A percentile compares a stretch with the other conserved stretches of the same genome.
phyloP scores from a whole-genome alignment of 441 rosid genomes.

The Eruca vesicaria region DNA sequence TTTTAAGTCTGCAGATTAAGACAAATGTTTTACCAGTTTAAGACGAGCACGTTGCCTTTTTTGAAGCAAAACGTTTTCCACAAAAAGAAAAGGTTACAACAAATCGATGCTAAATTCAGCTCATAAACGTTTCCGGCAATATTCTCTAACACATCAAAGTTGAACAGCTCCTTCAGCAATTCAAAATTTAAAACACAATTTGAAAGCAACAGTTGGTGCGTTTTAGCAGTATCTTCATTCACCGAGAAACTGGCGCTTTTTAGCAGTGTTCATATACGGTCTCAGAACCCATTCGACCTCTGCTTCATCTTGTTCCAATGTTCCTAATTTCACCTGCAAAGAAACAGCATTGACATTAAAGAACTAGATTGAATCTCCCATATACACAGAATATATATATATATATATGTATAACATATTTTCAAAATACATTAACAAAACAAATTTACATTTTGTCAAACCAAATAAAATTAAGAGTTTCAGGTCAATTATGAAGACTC shows the following conservation, averaged over 20 bases:
- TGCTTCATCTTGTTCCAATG: slow-evolving; percentile 85
- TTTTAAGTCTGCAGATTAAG: too few species aligned
- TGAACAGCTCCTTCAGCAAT: not conserved
- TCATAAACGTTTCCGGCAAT: slow-evolving; percentile 1
- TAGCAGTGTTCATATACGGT: slow-evolving; percentile 90
- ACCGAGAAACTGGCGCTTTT: slow-evolving; percentile 66
- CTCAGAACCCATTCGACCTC: slow-evolving; percentile 82
- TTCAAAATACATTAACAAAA: not conserved
- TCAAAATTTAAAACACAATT: not conserved
- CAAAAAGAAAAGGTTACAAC: not conserved
- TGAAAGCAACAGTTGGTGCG: not conserved
- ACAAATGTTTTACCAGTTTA: too few species aligned
- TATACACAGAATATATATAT: not conserved
- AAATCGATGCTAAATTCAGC: slow-evolving; percentile 5
- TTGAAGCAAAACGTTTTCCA: not conserved
- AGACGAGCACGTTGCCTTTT: too few species aligned
- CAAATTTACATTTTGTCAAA: not conserved
- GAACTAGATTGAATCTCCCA: not conserved
- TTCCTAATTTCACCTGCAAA: slow-evolving; percentile 76
- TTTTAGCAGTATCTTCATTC: slow-evolving; percentile 34
- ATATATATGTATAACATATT: too few species aligned
- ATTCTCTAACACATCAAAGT: not conserved
- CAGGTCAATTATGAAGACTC: not conserved
- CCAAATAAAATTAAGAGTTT: not conserved
- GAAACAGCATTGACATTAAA: not conserved